phyloP scores from a whole-genome alignment of 371 early-diverging fungal genomes.

The Capniomyces stellatus region DNA sequence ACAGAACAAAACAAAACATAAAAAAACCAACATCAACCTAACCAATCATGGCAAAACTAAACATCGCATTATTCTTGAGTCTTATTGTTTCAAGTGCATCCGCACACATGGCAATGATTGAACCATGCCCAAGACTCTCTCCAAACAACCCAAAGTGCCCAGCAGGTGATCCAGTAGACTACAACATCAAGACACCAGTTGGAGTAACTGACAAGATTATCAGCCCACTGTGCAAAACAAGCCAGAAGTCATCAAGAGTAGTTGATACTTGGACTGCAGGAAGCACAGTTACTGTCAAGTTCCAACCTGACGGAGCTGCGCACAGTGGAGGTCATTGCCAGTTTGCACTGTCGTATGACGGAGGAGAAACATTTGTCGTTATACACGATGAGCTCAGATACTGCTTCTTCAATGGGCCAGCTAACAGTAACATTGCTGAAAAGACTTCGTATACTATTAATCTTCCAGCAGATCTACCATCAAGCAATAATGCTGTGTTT shows the following conservation, averaged over 20 bases:
- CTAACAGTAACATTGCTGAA: constrained; percentile 6
- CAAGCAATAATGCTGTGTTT: constrained; percentile 27
- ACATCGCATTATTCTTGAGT: constrained; percentile 5
- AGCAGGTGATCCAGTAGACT: constrained; percentile 21
- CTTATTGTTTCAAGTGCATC: constrained; percentile 5
- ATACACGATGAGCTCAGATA: constrained; percentile 30
- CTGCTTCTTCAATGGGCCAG: constrained; percentile 20
- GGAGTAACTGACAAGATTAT: constrained; percentile 11
- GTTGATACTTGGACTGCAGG: constrained; percentile 27
- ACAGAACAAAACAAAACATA: neutral
- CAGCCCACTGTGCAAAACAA: constrained; percentile 24
- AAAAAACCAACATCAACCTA: neutral
- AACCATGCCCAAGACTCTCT: constrained; percentile 16
- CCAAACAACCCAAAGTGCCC: constrained; percentile 20
- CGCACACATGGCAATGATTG: constrained; percentile 15
- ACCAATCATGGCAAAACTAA: too few species aligned
- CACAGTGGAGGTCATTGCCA: constrained; percentile 51
- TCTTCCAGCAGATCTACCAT: constrained; percentile 34
- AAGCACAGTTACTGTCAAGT: constrained; percentile 18
- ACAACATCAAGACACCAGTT: constrained; percentile 27
- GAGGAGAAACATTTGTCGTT: constrained; percentile 38
- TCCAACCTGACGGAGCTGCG: constrained; percentile 13
- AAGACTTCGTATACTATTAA: constrained; percentile 21
- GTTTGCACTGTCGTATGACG: constrained; percentile 43
- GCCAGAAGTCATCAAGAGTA: constrained; percentile 10